Conservation (phyloP, 805 yeast genomes). For the Starmera amethionina region DNA sequence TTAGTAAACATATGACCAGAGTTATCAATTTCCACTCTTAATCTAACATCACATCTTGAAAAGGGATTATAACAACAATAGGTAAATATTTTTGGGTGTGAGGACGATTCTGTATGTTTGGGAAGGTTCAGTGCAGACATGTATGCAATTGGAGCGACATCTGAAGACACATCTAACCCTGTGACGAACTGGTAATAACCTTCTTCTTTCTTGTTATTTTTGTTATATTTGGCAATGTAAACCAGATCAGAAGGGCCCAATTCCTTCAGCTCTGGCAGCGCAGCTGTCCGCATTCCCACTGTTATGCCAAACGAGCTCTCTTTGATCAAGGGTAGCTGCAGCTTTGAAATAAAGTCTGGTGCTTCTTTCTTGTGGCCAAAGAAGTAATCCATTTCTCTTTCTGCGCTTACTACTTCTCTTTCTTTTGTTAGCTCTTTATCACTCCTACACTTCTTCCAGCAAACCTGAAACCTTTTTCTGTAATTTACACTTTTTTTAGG, state of each 20-base stretch:
- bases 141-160: conserved; percentile 37
- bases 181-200: conserved; percentile 40
- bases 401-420: background rate
- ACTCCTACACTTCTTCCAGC: no score
- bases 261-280: conserved; percentile 32
- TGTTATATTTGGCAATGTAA: conserved; percentile 29
- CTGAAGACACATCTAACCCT: conserved; percentile 37
- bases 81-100: conserved; percentile 28
- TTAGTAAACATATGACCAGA: conserved; percentile 26
- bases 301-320: conserved; percentile 44
- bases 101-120: conserved; percentile 10
- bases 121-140: conserved; percentile 26
- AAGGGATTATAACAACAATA: conserved; percentile 70
- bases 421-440: background rate
- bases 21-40: conserved; percentile 44
- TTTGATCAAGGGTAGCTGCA: conserved; percentile 15
- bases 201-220: conserved; percentile 26
- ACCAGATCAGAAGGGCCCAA: conserved; percentile 72
- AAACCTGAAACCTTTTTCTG: no score
- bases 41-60: conserved; percentile 57
- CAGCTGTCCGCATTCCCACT: conserved; percentile 37
- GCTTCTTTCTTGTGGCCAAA: no score
- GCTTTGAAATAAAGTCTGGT: no score
- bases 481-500: no score
- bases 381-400: no score